Evolutionary conservation across 768 basidiomycete species (phyloP), one percentile per base, ranked within the genome.

Genomic region (Phylloporus sp.): DNA sequence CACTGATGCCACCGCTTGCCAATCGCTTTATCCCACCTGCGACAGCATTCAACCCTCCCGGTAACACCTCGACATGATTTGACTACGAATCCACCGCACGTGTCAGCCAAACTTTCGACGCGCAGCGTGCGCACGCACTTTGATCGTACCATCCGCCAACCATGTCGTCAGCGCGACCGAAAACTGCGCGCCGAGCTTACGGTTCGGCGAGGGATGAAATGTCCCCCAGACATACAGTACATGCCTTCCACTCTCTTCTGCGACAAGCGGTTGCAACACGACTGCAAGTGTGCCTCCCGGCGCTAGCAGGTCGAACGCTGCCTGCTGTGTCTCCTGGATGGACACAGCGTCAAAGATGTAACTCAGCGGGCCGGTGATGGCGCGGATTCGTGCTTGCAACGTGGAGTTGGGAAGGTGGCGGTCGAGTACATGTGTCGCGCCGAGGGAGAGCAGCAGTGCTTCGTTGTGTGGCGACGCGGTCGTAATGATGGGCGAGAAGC

Each of bases 391-490:
- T 10, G 50, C 49, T 22, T 34, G 48, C 16, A 63, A n/a, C 15
- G 38, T 35, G 8, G 26, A 1, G 2, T 42, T 22, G 3, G 67
- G 24, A 18, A 69, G 54, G 36, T 59, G 52, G n/a, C 66, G 59
- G 59, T 69, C 70, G 23, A 75, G 49, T 26, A 73, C 59, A 42
- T 70, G 63, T 1, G 72, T 73, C 34, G 72, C 72, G 16, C 74
- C 74, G 8, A 71, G 57, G 4, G 65, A 62, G n/a, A 59, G 48
- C 23, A 74, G 61, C 7, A 57, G 51, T 3, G 52, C 62, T 5
- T 50, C 50, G 48, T 75, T 70, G 38, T 67, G 62, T 3, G 57
- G 49, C 2, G 74, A 74, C 2, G 74, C 67, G 0, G 74, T 75
- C 11, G 72, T 66, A 31, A 73, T 67, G 54, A 75, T 69, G 9